Evolutionary conservation across 148 eudicot genomes (phyloP).

Genomic region (Rhododendron ovatum): DNA sequence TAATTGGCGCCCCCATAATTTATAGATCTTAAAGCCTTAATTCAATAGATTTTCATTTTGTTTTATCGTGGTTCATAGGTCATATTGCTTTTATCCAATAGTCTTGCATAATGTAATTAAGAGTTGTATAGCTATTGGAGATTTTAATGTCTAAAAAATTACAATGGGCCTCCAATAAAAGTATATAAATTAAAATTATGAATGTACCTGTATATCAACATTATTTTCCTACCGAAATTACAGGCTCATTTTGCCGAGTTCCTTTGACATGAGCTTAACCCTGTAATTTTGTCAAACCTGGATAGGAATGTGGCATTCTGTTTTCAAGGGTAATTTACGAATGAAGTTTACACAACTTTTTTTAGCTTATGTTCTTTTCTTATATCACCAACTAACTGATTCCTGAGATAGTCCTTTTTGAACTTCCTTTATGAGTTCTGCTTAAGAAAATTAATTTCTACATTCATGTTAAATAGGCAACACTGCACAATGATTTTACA

Average conservation of each 20-base stretch:
- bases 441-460: neutral
- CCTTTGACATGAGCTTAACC: neutral
- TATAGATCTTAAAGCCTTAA: neutral
- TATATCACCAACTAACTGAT: neutral
- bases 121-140: neutral
- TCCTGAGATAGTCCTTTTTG: neutral
- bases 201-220: neutral
- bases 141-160: neutral
- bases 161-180: neutral
- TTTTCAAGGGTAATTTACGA: neutral
- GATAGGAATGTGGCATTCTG: neutral
- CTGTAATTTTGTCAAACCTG: neutral
- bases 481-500: neutral
- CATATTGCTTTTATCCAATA: neutral
- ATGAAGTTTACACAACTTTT: neutral
- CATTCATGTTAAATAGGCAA: neutral
- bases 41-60: neutral
- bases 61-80: neutral
- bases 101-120: neutral
- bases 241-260: neutral
- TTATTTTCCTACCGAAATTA: neutral
- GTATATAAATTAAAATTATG: neutral
- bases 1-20: neutral
- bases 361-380: neutral
- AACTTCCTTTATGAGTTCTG: neutral